phyloP scores from a whole-genome alignment of 2,329 filamentous ascomycete species.

The Tolypocladium ovalisporum region DNA sequence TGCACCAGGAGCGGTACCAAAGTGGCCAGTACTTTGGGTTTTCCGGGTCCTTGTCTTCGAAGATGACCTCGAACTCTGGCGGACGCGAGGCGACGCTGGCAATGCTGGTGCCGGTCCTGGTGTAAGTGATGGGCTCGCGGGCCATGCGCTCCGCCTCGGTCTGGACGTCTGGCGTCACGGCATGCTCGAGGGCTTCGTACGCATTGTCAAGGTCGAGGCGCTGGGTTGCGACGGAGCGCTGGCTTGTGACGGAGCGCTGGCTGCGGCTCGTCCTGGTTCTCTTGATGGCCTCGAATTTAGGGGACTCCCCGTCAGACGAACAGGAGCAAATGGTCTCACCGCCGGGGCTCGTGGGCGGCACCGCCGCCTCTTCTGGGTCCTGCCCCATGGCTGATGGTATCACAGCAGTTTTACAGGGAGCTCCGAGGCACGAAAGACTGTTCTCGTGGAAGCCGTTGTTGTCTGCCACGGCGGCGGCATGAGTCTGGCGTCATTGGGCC shows the following conservation, averaged over 20 bases:
- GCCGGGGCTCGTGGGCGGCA: not conserved
- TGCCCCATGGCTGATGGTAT: not conserved
- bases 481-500: not conserved
- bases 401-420: not conserved
- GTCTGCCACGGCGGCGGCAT: not conserved
- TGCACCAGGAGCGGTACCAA: conserved; percentile 29
- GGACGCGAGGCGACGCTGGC: conserved; percentile 31
- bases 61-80: conserved; percentile 63
- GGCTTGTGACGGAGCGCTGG: conserved; percentile 8
- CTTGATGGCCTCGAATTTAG: not conserved
- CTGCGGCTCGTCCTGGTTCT: conserved; percentile 7
- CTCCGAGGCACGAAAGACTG: not conserved
- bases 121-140: conserved; percentile 33
- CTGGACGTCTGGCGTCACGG: conserved; percentile 23
- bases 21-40: conserved; percentile 62
- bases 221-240: conserved; percentile 6
- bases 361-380: not conserved
- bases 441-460: not conserved
- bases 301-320: not conserved
- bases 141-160: conserved; percentile 27
- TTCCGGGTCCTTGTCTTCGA: conserved; percentile 49
- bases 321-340: not conserved
- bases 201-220: conserved; percentile 12
- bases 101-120: conserved; percentile 29
- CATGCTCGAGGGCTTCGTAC: conserved; percentile 25